A percentile compares a stretch with the other conserved stretches of the same genome.
Conservation (phyloP, 371 early-diverging fungal species). For the Apophysomyces ossiformis region DNA sequence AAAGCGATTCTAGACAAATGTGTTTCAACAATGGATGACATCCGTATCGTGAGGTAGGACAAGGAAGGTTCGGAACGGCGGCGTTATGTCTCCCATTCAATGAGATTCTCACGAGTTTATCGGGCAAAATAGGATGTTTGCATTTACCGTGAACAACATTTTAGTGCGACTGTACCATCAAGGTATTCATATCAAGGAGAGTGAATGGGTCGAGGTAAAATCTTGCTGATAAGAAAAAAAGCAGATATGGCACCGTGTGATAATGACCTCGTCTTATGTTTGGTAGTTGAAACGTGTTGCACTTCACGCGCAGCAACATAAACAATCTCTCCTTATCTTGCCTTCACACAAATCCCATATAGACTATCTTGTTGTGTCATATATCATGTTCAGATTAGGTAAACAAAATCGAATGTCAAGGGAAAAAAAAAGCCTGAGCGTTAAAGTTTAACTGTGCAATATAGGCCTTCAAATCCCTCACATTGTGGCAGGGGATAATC, state of each 20-base stretch:
- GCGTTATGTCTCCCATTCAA: not conserved
- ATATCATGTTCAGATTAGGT: conserved; percentile 82
- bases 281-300: conserved; percentile 68
- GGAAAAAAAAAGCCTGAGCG: not conserved
- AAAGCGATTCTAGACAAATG: conserved; percentile 70
- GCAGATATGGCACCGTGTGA: not conserved
- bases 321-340: conserved; percentile 77
- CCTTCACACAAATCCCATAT: conserved; percentile 92
- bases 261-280: too few relatives aligned
- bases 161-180: conserved; percentile 82
- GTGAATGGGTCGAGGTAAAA: conserved; percentile 77
- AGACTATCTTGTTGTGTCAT: conserved; percentile 87
- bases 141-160: conserved; percentile 75
- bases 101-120: conserved; percentile 13
- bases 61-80: not conserved
- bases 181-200: conserved; percentile 84
- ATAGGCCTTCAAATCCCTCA: conserved; percentile 79
- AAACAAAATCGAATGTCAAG: not conserved
- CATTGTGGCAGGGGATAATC: conserved; percentile 90
- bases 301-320: conserved; percentile 66
- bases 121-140: conserved; percentile 58
- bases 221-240: not conserved
- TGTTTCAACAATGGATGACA: conserved; percentile 70
- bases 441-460: not conserved
- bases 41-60: conserved; percentile 62